Evolutionary conservation across 2,329 filamentous ascomycete species (phyloP).

Genomic region (Hirsutella minnesotensis): DNA sequence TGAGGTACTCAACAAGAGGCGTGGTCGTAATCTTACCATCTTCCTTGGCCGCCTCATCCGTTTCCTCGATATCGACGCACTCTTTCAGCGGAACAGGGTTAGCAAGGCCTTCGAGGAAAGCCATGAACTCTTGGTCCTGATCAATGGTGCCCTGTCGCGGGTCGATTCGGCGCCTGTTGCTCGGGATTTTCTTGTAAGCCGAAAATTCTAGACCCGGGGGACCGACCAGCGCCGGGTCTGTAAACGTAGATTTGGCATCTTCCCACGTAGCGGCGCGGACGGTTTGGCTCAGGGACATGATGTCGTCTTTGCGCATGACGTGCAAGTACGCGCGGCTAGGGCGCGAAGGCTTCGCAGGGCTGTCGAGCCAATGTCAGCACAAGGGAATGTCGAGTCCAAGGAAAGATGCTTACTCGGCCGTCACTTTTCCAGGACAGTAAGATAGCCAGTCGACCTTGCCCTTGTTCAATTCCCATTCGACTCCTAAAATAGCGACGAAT

Average conservation of each 20-base stretch:
- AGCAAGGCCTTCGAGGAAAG: conserved; percentile 78
- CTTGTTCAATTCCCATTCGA: conserved; percentile 69
- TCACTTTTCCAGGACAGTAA: conserved; percentile 58
- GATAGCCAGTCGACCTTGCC: conserved; percentile 78
- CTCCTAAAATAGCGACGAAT: conserved; percentile 59
- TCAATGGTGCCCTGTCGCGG: conserved; percentile 89
- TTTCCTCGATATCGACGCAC: conserved; percentile 27
- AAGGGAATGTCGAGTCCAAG: no score
- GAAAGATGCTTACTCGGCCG: conserved; percentile 55
- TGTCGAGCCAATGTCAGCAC: conserved; percentile 21
- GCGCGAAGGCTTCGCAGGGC: conserved; percentile 72
- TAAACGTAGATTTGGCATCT: conserved; percentile 68
- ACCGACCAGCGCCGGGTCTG: conserved; percentile 60
- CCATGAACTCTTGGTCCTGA: conserved; percentile 90
- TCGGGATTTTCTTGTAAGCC: conserved; percentile 72
- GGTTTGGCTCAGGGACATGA: conserved; percentile 54
- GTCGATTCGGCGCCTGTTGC: conserved; percentile 63
- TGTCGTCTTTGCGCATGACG: conserved; percentile 57
- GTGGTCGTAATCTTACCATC: conserved; percentile 63
- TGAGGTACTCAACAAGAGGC: conserved; percentile 78
- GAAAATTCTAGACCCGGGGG: conserved; percentile 74
- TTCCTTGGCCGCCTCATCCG: conserved; percentile 30
- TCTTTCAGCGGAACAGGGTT: conserved; percentile 45
- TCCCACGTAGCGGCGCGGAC: conserved; percentile 63
- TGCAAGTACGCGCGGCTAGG: conserved; percentile 77